phyloP scores from a whole-genome alignment of 805 yeast genomes.

The Dipodascopsis uninucleata region DNA sequence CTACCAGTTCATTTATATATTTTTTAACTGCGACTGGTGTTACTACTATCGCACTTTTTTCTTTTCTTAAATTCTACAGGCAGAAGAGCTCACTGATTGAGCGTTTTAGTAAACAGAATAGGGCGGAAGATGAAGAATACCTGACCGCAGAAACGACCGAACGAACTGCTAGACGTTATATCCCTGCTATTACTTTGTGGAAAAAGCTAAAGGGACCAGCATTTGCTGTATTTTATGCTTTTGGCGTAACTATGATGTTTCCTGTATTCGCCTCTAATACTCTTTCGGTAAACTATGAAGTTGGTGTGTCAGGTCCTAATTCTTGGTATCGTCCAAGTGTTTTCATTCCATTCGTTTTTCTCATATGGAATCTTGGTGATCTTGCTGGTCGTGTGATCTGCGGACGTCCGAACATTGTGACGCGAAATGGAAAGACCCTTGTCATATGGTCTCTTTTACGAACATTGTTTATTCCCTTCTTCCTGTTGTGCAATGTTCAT shows the following conservation, averaged over 20 bases:
- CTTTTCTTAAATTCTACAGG: conserved; percentile 40
- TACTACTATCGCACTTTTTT: conserved; percentile 42
- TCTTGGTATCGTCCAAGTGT: conserved; percentile 34
- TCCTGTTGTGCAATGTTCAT: conserved; percentile 62
- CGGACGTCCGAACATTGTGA: conserved; percentile 40
- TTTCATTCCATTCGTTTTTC: conserved; percentile 71
- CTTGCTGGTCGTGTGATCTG: conserved; percentile 70
- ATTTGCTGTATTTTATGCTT: conserved; percentile 66
- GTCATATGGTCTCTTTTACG: conserved; percentile 21
- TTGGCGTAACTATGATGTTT: conserved; percentile 70
- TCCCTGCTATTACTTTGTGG: conserved; percentile 62
- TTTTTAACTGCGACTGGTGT: conserved; percentile 52
- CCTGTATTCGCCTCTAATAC: conserved; percentile 85
- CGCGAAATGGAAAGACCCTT: conserved; percentile 10
- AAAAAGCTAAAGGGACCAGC: conserved; percentile 60
- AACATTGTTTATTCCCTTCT: conserved; percentile 61
- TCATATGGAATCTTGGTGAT: conserved; percentile 90
- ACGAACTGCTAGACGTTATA: conserved; percentile 36
- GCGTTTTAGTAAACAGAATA: conserved; percentile 4
- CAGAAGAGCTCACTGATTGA: conserved; percentile 29
- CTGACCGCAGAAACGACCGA: conserved; percentile 20
- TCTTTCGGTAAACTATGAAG: conserved; percentile 46
- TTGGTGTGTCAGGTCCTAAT: conserved; percentile 14
- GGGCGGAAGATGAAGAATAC: conserved; percentile 26
- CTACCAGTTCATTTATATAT: conserved; percentile 36